Percentiles rank a stretch among this genome's conserved stretches.
Conservation (phyloP, 2,329 filamentous ascomycete species). For the Diaporthe amygdali region DNA sequence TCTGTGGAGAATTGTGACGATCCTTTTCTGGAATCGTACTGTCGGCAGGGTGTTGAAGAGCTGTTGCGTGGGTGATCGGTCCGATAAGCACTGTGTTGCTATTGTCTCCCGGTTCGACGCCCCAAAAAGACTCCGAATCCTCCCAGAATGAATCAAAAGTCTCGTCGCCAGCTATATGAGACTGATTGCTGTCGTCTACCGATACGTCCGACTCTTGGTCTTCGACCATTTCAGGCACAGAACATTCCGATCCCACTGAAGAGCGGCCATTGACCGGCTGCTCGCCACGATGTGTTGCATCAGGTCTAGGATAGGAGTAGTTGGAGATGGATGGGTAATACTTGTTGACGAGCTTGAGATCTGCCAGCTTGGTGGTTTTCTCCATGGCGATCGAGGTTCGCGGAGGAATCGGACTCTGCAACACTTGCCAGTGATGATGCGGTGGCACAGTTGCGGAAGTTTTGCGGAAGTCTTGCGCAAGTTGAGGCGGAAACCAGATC, state of each 20-base stretch:
- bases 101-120: conserved; percentile 5
- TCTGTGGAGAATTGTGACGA: background rate
- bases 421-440: background rate
- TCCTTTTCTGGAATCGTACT: background rate
- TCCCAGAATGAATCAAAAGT: conserved; percentile 26
- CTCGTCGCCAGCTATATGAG: conserved; percentile 21
- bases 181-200: conserved; percentile 16
- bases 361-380: conserved; percentile 19
- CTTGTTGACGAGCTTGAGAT: conserved; percentile 26
- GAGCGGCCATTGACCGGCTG: conserved; percentile 13
- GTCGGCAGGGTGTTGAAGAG: background rate
- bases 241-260: conserved; percentile 23
- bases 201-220: conserved; percentile 23
- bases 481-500: background rate
- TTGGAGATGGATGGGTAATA: conserved; percentile 25
- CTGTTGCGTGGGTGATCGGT: conserved; percentile 10
- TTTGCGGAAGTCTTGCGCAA: background rate
- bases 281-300: background rate
- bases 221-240: conserved; percentile 25
- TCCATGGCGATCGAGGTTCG: conserved; percentile 16
- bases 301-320: conserved; percentile 22
- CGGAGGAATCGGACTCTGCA: background rate
- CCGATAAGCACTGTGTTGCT: background rate
- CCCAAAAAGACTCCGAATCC: conserved; percentile 24
- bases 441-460: background rate